phyloP scores from a whole-genome alignment of 371 early-diverging fungal genomes.

The Syncephalastrum racemosum region DNA sequence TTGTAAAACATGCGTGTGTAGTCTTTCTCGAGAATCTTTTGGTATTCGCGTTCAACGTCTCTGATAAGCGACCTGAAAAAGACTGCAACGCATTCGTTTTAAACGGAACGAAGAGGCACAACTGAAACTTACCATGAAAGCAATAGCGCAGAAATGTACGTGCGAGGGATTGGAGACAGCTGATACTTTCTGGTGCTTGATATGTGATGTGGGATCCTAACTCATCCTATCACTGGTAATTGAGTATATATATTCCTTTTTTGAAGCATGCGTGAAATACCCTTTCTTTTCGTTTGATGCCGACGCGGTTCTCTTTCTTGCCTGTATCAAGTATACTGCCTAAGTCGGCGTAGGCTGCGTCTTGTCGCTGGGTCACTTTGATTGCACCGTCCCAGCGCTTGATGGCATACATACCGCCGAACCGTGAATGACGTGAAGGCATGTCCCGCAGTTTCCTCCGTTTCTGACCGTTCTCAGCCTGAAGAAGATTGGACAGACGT shows the following conservation, averaged over 20 bases:
- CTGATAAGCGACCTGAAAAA: slow-evolving; percentile 55
- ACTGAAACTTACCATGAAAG: too few species aligned
- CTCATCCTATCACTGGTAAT: slow-evolving; percentile 20
- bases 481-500: slow-evolving; percentile 24
- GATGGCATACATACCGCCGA: slow-evolving; percentile 60
- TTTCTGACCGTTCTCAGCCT: slow-evolving; percentile 27
- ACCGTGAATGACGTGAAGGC: slow-evolving; percentile 54
- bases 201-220: slow-evolving; percentile 21
- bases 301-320: slow-evolving; percentile 37
- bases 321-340: slow-evolving; percentile 41
- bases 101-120: too few species aligned
- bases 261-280: slow-evolving; percentile 1
- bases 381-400: slow-evolving; percentile 44
- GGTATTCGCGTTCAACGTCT: slow-evolving; percentile 63
- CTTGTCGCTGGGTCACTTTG: slow-evolving; percentile 37
- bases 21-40: slow-evolving; percentile 55
- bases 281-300: slow-evolving; percentile 34
- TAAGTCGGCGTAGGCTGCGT: slow-evolving; percentile 44
- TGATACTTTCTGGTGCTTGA: slow-evolving; percentile 7
- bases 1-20: slow-evolving; percentile 35
- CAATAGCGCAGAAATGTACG: slow-evolving; percentile 37
- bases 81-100: slow-evolving; percentile 29
- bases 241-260: too few species aligned
- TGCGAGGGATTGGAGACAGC: slow-evolving; percentile 4
- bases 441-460: slow-evolving; percentile 17